phyloP scores from a whole-genome alignment of 257 asterid genomes.

The Capsicum rhomboideum region DNA sequence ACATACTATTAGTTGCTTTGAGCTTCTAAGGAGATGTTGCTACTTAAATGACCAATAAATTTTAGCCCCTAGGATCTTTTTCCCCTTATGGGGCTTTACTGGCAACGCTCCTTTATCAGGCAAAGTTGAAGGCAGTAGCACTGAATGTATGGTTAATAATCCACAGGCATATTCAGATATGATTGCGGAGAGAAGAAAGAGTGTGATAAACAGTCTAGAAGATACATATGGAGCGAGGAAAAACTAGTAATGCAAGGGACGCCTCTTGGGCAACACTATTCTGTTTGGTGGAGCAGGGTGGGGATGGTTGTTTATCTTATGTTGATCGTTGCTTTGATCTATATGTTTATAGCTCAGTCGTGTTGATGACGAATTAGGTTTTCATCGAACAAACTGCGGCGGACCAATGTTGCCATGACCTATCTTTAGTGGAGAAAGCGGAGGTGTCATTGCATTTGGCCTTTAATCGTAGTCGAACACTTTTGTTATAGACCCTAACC shows the following conservation, averaged over 20 bases:
- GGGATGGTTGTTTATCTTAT: neutral
- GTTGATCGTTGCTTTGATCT: neutral
- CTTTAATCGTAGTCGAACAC: neutral
- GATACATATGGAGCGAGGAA: slow-evolving; percentile 55
- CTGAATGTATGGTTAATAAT: neutral
- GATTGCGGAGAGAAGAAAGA: slow-evolving; percentile 67
- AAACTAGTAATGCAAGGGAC: neutral
- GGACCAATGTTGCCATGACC: neutral
- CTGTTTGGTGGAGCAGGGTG: neutral
- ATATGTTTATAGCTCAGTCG: neutral
- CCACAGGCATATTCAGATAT: slow-evolving; percentile 57
- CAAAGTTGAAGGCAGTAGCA: neutral
- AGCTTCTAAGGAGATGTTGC: neutral
- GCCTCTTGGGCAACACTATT: neutral
- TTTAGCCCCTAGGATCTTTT: neutral
- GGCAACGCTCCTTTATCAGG: neutral
- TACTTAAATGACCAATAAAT: neutral
- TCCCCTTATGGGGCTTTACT: neutral
- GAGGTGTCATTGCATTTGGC: neutral
- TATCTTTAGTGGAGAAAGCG: neutral
- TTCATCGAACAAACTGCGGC: neutral
- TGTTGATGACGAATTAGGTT: neutral
- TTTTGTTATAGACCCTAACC: neutral
- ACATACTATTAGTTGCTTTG: neutral
- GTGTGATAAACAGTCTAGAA: slow-evolving; percentile 52